Conservation (phyloP, 176 grass and related monocot genomes). For the Alloteropsis semialata region DNA sequence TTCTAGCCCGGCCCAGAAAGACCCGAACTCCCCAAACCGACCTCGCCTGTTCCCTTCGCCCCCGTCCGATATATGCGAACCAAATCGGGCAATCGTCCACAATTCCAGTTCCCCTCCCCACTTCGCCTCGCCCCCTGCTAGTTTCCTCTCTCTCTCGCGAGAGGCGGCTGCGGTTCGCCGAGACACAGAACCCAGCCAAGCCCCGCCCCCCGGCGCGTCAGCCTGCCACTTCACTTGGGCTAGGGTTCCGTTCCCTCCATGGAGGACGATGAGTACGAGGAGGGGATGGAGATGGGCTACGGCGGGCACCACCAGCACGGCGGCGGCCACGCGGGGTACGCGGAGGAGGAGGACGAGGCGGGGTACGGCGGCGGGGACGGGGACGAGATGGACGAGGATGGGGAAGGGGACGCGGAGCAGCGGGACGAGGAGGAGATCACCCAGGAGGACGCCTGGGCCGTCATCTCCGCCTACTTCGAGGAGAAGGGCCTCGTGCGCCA, state of each 20-base stretch:
- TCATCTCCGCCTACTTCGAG: slow-evolving; percentile 97
- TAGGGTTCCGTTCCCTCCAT: slow-evolving; percentile 37
- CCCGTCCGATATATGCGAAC: background rate
- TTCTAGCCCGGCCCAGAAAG: background rate
- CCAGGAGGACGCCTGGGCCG: slow-evolving; percentile 93
- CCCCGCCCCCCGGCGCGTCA: background rate
- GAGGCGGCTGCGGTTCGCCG: background rate
- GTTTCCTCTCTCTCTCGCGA: background rate
- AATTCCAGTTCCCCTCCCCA: background rate
- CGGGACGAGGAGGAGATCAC: slow-evolving; percentile 86
- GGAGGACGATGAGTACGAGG: slow-evolving; percentile 65
- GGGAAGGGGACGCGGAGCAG: slow-evolving; percentile 26
- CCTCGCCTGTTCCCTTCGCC: background rate
- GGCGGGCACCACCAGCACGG: slow-evolving; percentile 37
- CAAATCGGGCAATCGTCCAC: background rate
- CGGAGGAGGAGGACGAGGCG: slow-evolving; percentile 40
- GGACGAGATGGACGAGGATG: slow-evolving; percentile 60
- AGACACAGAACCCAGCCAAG: background rate
- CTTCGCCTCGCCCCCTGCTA: background rate
- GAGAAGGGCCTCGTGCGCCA: slow-evolving; percentile 96
- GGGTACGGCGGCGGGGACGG: slow-evolving; percentile 28
- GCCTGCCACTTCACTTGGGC: background rate
- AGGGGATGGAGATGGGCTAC: slow-evolving; percentile 57
- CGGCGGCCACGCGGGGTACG: slow-evolving; percentile 32
- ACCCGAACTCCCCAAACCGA: background rate